Conservation (phyloP, 768 basidiomycete species). For the Sutorius australiensis region DNA sequence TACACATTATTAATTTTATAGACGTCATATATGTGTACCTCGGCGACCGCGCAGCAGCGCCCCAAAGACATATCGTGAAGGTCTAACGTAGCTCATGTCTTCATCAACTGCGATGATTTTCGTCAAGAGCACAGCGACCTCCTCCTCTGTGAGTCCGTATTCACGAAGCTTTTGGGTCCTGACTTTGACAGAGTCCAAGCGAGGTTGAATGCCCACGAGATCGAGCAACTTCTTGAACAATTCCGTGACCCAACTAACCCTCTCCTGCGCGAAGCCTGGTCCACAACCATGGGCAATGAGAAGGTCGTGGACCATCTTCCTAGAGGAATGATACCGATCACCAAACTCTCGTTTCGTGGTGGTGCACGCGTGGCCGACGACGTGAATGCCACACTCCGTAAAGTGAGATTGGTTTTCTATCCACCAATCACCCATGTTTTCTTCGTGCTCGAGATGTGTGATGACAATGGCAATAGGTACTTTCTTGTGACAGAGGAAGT, state of each 20-base stretch:
- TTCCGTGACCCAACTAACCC: constrained; percentile 22
- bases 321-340: constrained; percentile 24
- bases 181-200: constrained; percentile 18
- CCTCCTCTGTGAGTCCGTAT: constrained; percentile 24
- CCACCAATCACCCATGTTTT: constrained; percentile 38
- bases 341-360: constrained; percentile 31
- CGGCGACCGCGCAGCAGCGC: constrained; percentile 9
- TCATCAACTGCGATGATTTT: constrained; percentile 23
- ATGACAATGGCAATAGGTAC: constrained; percentile 32
- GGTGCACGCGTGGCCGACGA: constrained; percentile 31
- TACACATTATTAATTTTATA: constrained; percentile 7
- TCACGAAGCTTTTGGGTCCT: constrained; percentile 25
- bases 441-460: constrained; percentile 35
- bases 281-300: constrained; percentile 17
- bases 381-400: constrained; percentile 17
- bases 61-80: constrained; percentile 3
- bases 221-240: constrained; percentile 24
- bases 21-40: constrained; percentile 4
- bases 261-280: constrained; percentile 20
- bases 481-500: constrained; percentile 32
- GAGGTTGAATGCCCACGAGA: constrained; percentile 20
- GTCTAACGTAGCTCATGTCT: constrained; percentile 13
- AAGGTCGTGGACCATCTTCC: constrained; percentile 22
- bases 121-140: constrained; percentile 16
- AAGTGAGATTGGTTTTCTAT: constrained; percentile 23